phyloP scores from a whole-genome alignment of 805 yeast species.

The Saccharomycopsis capsularis region DNA sequence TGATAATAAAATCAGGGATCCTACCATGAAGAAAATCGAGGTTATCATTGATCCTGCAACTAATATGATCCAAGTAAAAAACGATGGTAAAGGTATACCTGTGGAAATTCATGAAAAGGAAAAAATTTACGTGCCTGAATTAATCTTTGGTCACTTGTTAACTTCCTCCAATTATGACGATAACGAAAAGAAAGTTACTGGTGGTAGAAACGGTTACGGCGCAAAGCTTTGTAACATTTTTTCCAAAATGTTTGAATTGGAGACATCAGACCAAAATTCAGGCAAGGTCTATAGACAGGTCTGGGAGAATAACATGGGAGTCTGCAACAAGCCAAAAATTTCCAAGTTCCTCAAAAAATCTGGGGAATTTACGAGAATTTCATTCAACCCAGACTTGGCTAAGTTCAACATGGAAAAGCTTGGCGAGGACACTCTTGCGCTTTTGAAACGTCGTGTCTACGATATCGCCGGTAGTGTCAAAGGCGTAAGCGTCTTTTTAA shows the following conservation, averaged over 20 bases:
- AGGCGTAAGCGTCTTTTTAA: constrained; percentile 70
- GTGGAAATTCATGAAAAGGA: constrained; percentile 90
- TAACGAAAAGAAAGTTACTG: constrained; percentile 89
- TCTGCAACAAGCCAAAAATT: constrained; percentile 69
- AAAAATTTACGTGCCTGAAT: constrained; percentile 87
- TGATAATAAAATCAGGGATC: constrained; percentile 94
- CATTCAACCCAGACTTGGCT: constrained; percentile 80
- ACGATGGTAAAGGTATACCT: constrained; percentile 95
- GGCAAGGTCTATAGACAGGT: constrained; percentile 66
- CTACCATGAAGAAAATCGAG: constrained; percentile 75
- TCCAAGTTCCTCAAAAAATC: constrained; percentile 43
- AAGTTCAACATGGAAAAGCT: constrained; percentile 80
- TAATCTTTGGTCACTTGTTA: constrained; percentile 89
- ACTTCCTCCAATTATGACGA: constrained; percentile 97
- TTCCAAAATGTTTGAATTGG: constrained; percentile 78
- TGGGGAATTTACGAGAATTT: constrained; percentile 77
- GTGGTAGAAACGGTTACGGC: constrained; percentile 98
- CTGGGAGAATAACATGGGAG: constrained; percentile 85
- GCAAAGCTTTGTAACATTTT: constrained; percentile 96
- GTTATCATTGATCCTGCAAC: constrained; percentile 75
- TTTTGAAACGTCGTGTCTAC: constrained; percentile 86
- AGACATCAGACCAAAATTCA: constrained; percentile 72
- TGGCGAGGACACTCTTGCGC: constrained; percentile 78
- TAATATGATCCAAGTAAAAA: constrained; percentile 70
- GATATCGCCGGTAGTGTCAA: constrained; percentile 92